Base-by-base conservation (phyloP, 768 basidiomycete genomes). In the Cubamyces lactineus region DNA sequence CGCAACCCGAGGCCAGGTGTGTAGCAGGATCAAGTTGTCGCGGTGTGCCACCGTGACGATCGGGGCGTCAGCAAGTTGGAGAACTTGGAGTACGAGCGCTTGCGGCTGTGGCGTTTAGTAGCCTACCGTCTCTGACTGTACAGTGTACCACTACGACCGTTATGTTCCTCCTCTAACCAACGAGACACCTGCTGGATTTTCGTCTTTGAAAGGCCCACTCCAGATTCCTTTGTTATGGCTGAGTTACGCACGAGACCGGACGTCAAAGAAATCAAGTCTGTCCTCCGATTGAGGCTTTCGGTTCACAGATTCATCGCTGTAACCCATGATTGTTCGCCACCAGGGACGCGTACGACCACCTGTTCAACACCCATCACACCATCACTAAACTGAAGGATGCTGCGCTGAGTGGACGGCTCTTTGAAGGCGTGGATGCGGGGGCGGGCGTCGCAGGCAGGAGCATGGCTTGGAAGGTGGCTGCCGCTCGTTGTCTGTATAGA, bases 401-500 rank as follows among this genome's bases (percentile, higher is more conserved):
- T 39, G 82, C 85, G 12, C 74, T 89, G 16, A 80, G 82, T 60
- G 86, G 86, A 68, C 82, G 84, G 16, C 72, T 93, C 17, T 82
- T 87, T 65, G 70, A 73, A 52, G 68, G 76, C 24, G 71, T 76
- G 4, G 75, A 79, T 57, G 75, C 73, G 57, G 70, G 75, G 2
- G 59, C 69, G n/a, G 85, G 82, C 50, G 77, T 89, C 8, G 74
- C 84, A 59, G 92, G 92, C n/a, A 80, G 92, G 68, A 92, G 92
- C 73, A 74, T 94, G 59, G 86, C 85, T 53, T 94, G 92, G 92
- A 94, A 94, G 88, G 92, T 89, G 64, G 64, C 41, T 63, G 63
- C 43, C 61, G 50, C 59, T 58, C 63, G 53, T 11, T 51, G 57
- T 54, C 56, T 59, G 59, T 63, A 61, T 40, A 50, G 16, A 15